Base-by-base conservation (phyloP, 257 asterid species). In the Nicotiana knightiana region DNA sequence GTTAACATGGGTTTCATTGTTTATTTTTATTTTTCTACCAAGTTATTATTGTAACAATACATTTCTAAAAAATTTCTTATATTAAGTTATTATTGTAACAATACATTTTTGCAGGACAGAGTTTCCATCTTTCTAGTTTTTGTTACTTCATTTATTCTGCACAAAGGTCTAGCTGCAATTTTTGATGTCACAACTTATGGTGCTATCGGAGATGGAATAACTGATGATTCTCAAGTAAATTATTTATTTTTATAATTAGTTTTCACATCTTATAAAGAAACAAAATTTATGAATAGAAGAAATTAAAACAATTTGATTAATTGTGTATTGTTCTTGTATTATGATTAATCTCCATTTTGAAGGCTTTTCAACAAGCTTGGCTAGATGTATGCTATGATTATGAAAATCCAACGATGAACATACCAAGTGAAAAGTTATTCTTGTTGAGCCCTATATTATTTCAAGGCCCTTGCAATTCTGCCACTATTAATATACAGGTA, bases 391-490 rank as follows among this genome's bases (percentile, higher is more conserved):
- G 59, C 59, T 3, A 54, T 51, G 57, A 51, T 54, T 12, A 7
- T 54, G 17, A 54, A 54, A 54, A 12, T 24, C 65, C 75, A 12
- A 81, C 63, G 76, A 76, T 89, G 61, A 35, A n/a, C 2, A 83
- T 85, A 65, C 84, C 84, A 8, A 11, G 46, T 5, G 89, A 86
- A 13, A 84, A 73, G 82, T 83, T 83, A 5, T 88, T 82, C 78
- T 39, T 84, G 80, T 81, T 88, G 48, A 82, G 81, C 37, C 83
- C 70, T 3, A 57, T 82, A 37, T 18, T 33, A 51, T 90, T 90
- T 68, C 28, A 81, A 54, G 93, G 93, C 67, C 93, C 90, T 1
- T 90, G 93, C 87, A 85, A 32, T 12, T 32, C 88, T n/a, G 3
- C 4, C 24, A 30, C 84, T 43, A 77, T 88, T 53, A 76, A 32